These are phyloP conservation scores for Podila epigama DNA, from an alignment of 192 early-diverging fungal species.

Conservation along the genomic window DNA sequence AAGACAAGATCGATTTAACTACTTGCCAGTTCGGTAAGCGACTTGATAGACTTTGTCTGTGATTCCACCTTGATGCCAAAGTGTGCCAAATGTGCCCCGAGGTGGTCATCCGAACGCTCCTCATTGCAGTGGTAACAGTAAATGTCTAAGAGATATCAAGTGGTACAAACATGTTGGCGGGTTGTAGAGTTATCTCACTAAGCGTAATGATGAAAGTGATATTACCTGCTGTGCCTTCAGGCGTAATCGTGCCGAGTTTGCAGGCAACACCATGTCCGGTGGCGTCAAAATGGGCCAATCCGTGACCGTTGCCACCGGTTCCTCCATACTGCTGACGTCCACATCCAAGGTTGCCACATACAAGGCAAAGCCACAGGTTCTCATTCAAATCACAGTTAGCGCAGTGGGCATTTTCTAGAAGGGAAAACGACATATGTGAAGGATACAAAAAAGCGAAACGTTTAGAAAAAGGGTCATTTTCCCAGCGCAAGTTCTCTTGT, in stretches of 20 bases:
- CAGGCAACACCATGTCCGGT: slow-evolving; percentile 85
- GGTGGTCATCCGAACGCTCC: slow-evolving; percentile 76
- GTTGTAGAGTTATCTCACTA: background rate
- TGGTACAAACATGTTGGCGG: background rate
- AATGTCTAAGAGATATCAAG: slow-evolving; percentile 60
- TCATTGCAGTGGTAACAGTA: slow-evolving; percentile 90
- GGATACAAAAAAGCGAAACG: background rate
- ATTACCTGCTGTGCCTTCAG: slow-evolving; percentile 92
- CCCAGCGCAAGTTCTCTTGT: background rate
- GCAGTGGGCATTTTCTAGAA: slow-evolving; percentile 72
- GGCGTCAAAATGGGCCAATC: slow-evolving; percentile 79
- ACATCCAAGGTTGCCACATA: slow-evolving; percentile 93
- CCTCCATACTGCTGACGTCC: slow-evolving; percentile 95
- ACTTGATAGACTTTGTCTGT: slow-evolving; percentile 93
- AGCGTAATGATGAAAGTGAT: background rate
- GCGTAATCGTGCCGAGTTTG: slow-evolving; percentile 97
- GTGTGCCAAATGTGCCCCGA: slow-evolving; percentile 77
- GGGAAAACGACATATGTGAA: no score
- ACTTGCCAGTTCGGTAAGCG: slow-evolving; percentile 84
- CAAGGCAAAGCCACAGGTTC: slow-evolving; percentile 96
- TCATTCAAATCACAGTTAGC: slow-evolving; percentile 84
- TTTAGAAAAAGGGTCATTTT: no score
- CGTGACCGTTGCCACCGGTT: slow-evolving; percentile 93
- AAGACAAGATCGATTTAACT: background rate
- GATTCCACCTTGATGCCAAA: slow-evolving; percentile 90